phyloP scores from a whole-genome alignment of 2,329 filamentous ascomycete species.

The Canariomyces notabilis region DNA sequence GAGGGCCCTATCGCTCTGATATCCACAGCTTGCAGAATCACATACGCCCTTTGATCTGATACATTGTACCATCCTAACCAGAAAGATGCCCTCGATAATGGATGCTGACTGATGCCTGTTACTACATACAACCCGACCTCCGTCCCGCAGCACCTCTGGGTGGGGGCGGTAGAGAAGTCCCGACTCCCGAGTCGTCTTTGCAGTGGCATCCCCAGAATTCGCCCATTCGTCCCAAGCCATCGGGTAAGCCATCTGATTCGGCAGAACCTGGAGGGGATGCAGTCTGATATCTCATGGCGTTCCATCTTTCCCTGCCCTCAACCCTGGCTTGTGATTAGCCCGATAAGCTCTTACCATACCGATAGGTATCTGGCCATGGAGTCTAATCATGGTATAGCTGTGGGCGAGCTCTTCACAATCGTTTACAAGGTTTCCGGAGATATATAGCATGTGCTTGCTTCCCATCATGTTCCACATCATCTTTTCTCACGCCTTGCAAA shows the following conservation, averaged over 20 bases:
- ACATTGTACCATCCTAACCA: no score
- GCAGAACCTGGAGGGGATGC: no score
- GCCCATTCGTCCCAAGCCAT: neutral
- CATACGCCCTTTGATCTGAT: no score
- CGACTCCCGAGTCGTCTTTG: no score
- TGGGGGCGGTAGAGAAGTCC: no score
- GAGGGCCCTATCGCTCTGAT: no score
- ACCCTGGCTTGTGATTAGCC: neutral
- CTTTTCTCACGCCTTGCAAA: neutral
- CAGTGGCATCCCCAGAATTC: slow-evolving; percentile 7
- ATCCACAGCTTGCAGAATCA: no score
- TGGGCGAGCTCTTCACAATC: neutral
- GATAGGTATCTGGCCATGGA: neutral
- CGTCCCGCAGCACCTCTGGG: no score
- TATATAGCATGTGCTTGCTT: no score
- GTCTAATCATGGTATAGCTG: neutral
- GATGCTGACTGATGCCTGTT: no score
- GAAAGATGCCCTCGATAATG: no score
- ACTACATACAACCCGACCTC: no score
- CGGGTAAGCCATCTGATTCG: neutral
- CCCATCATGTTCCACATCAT: neutral
- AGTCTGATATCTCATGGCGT: slow-evolving; percentile 5
- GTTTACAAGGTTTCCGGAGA: neutral
- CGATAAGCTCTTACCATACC: neutral
- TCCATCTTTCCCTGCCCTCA: neutral